A percentile compares a stretch with the other conserved stretches of the same genome.
These are phyloP conservation scores for Cladobotryum mycophilum DNA, from an alignment of 2,329 filamentous ascomycete species.

Conservation along the genomic window DNA sequence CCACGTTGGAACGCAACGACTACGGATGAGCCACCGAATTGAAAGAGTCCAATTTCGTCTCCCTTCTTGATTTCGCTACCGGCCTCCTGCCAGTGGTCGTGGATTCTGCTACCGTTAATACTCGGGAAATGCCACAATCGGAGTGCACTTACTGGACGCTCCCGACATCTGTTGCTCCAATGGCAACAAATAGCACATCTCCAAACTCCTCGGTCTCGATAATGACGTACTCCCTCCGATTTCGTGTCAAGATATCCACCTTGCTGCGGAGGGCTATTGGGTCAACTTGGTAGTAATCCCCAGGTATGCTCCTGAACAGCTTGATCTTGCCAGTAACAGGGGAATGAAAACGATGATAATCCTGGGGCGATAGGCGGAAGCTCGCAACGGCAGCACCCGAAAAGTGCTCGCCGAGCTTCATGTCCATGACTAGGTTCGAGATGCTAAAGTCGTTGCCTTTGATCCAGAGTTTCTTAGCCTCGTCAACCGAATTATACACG, in stretches of 20 bases:
- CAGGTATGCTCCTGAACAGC: conserved; percentile 32
- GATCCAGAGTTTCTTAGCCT: conserved; percentile 33
- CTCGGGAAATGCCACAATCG: background rate
- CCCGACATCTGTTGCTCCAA: conserved; percentile 34
- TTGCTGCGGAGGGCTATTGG: conserved; percentile 24
- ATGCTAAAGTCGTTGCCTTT: conserved; percentile 39
- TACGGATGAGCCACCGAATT: conserved; percentile 35
- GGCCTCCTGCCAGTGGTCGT: conserved; percentile 24
- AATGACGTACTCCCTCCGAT: conserved; percentile 30
- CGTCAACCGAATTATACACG: conserved; percentile 27
- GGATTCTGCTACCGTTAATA: conserved; percentile 21
- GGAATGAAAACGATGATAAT: conserved; percentile 40
- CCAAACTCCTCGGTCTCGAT: conserved; percentile 34
- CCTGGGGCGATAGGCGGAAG: conserved; percentile 36
- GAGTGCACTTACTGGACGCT: conserved; percentile 29
- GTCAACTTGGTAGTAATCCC: conserved; percentile 39
- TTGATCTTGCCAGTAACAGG: conserved; percentile 34
- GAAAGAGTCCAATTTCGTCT: conserved; percentile 34
- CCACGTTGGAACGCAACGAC: conserved; percentile 33
- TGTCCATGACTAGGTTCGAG: conserved; percentile 30
- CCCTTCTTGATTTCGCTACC: conserved; percentile 31
- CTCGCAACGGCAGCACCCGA: conserved; percentile 31
- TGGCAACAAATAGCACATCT: conserved; percentile 35
- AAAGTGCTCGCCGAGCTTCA: conserved; percentile 26
- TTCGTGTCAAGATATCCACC: conserved; percentile 32